A percentile compares a stretch with the other conserved stretches of the same genome.
Evolutionary conservation across 352 stramenopile species (phyloP).

Genomic region (Pythium sp.): DNA sequence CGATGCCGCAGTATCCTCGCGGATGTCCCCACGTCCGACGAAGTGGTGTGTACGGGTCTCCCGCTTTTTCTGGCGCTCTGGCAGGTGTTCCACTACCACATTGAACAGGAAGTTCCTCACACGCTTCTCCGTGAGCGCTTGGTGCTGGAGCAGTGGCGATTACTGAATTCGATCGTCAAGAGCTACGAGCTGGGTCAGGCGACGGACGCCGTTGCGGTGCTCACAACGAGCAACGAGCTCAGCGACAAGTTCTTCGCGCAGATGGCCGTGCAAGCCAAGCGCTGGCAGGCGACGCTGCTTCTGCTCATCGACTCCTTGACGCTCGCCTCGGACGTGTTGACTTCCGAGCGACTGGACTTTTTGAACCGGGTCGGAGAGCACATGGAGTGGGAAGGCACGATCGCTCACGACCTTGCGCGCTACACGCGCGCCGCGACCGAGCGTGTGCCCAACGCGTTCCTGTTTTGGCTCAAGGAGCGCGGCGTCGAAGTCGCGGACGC

Average conservation of each 20-base stretch:
- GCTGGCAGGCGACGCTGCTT: slow-evolving; percentile 80
- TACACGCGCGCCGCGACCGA: slow-evolving; percentile 62
- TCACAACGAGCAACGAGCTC: slow-evolving; percentile 15
- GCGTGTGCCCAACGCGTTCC: slow-evolving; percentile 67
- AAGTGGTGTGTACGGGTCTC: slow-evolving; percentile 66
- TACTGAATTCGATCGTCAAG: slow-evolving; percentile 62
- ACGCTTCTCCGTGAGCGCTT: slow-evolving; percentile 55
- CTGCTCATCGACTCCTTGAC: slow-evolving; percentile 74
- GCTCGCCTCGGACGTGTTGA: slow-evolving; percentile 56
- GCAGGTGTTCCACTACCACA: slow-evolving; percentile 84
- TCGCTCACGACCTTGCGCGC: slow-evolving; percentile 75
- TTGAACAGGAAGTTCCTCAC: slow-evolving; percentile 77
- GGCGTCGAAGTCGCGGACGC: slow-evolving; percentile 27
- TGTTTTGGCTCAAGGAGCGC: slow-evolving; percentile 65
- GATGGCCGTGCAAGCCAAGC: slow-evolving; percentile 69
- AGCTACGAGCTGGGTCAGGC: slow-evolving; percentile 49
- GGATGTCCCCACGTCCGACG: slow-evolving; percentile 51
- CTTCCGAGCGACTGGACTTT: slow-evolving; percentile 53
- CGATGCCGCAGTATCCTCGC: slow-evolving; percentile 43
- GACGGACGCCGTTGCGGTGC: not conserved
- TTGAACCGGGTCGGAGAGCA: slow-evolving; percentile 70
- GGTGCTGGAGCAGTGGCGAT: slow-evolving; percentile 52
- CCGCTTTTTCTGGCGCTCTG: slow-evolving; percentile 74
- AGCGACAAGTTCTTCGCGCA: slow-evolving; percentile 47
- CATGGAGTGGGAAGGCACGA: slow-evolving; percentile 85